Percentiles rank a stretch among this genome's conserved stretches.
These are phyloP conservation scores for Starmerella stigmatis DNA, from an alignment of 805 yeast species.

Conservation along the genomic window DNA sequence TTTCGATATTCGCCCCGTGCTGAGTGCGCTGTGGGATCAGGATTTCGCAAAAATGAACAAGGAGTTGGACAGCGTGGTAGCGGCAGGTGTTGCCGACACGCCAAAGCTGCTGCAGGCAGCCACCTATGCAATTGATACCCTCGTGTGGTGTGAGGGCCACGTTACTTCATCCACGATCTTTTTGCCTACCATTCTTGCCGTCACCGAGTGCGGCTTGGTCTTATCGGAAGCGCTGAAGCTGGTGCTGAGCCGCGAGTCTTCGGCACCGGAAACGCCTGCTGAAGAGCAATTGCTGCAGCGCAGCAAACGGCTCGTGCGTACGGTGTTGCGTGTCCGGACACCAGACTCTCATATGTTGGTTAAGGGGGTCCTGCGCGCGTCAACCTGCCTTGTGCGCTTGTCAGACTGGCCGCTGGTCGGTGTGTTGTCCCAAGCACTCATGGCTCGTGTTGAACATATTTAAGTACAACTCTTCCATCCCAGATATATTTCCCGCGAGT, in stretches of 20 bases:
- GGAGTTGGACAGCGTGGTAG: constrained; percentile 22
- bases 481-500: neutral
- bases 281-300: constrained; percentile 23
- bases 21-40: constrained; percentile 34
- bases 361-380: constrained; percentile 14
- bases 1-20: constrained; percentile 33
- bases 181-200: constrained; percentile 30
- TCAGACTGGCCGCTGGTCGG: constrained; percentile 21
- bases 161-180: constrained; percentile 31
- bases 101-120: constrained; percentile 32
- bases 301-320: constrained; percentile 17
- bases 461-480: neutral
- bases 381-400: constrained; percentile 16
- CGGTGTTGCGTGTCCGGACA: constrained; percentile 12
- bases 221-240: constrained; percentile 28
- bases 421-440: constrained; percentile 14
- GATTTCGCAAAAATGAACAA: constrained; percentile 33
- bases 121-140: constrained; percentile 32
- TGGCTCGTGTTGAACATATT: constrained; percentile 11
- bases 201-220: constrained; percentile 33
- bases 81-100: constrained; percentile 19
- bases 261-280: constrained; percentile 16
- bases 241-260: constrained; percentile 2
- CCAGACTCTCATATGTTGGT: constrained; percentile 7
- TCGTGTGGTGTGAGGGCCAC: constrained; percentile 33